A percentile compares a stretch with the other conserved stretches of the same genome.
Evolutionary conservation across 139 green algal genomes (phyloP).

Genomic region (Chlorella vulgaris): DNA sequence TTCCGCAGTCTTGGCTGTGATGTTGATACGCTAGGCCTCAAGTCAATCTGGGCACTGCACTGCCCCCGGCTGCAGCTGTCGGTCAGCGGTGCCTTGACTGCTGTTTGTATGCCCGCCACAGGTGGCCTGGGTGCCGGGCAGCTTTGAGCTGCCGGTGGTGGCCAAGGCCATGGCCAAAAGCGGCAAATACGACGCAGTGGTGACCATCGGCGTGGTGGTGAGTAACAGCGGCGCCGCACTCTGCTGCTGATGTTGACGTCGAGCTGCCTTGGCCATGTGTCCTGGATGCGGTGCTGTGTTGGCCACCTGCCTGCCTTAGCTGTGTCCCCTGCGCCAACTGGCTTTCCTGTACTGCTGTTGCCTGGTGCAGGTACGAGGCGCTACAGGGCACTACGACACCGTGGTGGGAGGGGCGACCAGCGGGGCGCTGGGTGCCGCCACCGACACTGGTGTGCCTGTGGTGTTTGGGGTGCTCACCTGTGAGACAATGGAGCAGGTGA

Average conservation of each 20-base stretch:
- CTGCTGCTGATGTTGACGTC: background rate
- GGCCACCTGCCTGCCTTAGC: background rate
- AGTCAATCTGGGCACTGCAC: too few species aligned
- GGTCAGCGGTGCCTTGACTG: too few species aligned
- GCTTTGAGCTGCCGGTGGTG: slow-evolving; percentile 95
- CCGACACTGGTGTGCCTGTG: slow-evolving; percentile 82
- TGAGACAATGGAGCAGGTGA: slow-evolving; percentile 91
- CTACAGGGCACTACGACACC: slow-evolving; percentile 97
- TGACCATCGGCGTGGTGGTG: slow-evolving; percentile 93
- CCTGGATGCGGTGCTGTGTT: background rate
- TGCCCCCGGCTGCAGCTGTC: too few species aligned
- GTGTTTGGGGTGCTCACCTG: slow-evolving; percentile 97
- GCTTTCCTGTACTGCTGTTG: background rate
- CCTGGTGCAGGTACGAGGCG: slow-evolving; percentile 80
- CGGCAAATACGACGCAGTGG: slow-evolving; percentile 86
- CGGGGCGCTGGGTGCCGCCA: slow-evolving; percentile 74
- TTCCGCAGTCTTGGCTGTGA: too few species aligned
- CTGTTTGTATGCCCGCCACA: slow-evolving; percentile 29
- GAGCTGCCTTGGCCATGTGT: background rate
- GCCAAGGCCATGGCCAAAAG: slow-evolving; percentile 90
- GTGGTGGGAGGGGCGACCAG: slow-evolving; percentile 85
- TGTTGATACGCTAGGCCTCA: too few species aligned
- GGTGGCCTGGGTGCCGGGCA: slow-evolving; percentile 94
- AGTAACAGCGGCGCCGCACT: too few species aligned
- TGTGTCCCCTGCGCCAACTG: background rate